phyloP scores from a whole-genome alignment of 1,284 basidiomycete species.

The Apiotrichum gracile region DNA sequence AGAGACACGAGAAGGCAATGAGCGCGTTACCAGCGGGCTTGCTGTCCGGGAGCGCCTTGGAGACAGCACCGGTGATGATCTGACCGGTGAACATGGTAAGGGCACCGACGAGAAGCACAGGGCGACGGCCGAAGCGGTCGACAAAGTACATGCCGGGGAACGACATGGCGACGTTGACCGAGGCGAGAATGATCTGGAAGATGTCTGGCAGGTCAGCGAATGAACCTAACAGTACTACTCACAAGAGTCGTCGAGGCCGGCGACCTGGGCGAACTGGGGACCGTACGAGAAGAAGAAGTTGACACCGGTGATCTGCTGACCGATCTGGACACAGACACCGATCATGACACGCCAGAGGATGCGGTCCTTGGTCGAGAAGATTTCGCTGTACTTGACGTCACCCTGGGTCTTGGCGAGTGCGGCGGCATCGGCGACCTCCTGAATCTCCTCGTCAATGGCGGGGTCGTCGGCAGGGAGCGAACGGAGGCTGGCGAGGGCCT shows the following conservation, averaged over 20 bases:
- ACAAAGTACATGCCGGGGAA: constrained; percentile 45
- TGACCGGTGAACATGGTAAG: constrained; percentile 49
- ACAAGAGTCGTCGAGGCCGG: constrained; percentile 40
- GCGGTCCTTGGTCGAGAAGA: constrained; percentile 47
- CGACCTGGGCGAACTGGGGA: constrained; percentile 42
- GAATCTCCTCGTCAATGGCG: constrained; percentile 43
- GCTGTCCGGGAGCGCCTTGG: constrained; percentile 31
- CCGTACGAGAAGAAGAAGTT: constrained; percentile 46
- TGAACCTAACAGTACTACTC: background rate
- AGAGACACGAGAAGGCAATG: constrained; percentile 51
- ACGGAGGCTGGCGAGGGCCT: constrained; percentile 46
- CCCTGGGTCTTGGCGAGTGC: constrained; percentile 40
- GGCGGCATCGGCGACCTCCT: constrained; percentile 37
- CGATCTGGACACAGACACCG: constrained; percentile 35
- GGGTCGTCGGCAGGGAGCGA: constrained; percentile 40
- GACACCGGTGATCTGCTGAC: constrained; percentile 48
- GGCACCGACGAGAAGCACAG: constrained; percentile 49
- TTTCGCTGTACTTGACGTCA: constrained; percentile 41
- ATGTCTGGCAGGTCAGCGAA: constrained; percentile 22
- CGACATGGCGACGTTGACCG: constrained; percentile 46
- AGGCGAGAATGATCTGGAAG: constrained; percentile 49
- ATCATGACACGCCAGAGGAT: constrained; percentile 40
- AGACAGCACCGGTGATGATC: constrained; percentile 48
- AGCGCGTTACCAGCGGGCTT: constrained; percentile 47
- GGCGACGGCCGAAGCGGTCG: constrained; percentile 49